Evolutionary conservation across 78 protist genomes (phyloP).

Genomic region (Dictyostelium intermedium): DNA sequence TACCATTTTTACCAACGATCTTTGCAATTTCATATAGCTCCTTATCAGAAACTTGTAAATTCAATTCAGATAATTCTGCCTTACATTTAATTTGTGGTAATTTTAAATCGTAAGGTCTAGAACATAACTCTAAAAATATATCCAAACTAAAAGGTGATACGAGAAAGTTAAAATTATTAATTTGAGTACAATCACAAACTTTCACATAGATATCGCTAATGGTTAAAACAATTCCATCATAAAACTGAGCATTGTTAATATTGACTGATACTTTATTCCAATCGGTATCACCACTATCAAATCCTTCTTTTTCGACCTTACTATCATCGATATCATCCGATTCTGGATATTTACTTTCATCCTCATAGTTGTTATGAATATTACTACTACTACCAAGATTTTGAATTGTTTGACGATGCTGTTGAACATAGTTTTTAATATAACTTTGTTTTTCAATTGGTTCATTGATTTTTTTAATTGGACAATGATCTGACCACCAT

Average conservation of each 20-base stretch:
- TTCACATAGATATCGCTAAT: slow-evolving; percentile 1
- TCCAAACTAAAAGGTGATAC: slow-evolving; percentile 29
- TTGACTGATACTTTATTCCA: slow-evolving; percentile 32
- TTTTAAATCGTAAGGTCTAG: slow-evolving; percentile 40
- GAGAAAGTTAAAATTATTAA: background rate
- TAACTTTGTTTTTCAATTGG: slow-evolving; percentile 32
- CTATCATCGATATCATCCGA: background rate
- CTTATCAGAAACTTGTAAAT: slow-evolving; percentile 22
- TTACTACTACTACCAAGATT: background rate
- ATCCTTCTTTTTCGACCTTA: background rate
- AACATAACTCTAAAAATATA: slow-evolving; percentile 46
- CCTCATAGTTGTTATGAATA: background rate
- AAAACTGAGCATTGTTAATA: slow-evolving; percentile 63
- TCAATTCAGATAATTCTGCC: slow-evolving; percentile 15
- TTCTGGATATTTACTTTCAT: background rate
- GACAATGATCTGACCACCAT: slow-evolving; percentile 67
- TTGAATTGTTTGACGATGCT: background rate
- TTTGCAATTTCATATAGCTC: slow-evolving; percentile 40
- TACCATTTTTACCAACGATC: slow-evolving; percentile 60
- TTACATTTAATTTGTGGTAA: slow-evolving; percentile 55
- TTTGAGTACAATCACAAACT: slow-evolving; percentile 36
- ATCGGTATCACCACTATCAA: background rate
- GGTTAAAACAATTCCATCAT: slow-evolving; percentile 47
- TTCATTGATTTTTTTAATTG: background rate
- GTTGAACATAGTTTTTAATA: background rate